Conservation (phyloP, 331 rosid species). For the Saraca asoca region DNA sequence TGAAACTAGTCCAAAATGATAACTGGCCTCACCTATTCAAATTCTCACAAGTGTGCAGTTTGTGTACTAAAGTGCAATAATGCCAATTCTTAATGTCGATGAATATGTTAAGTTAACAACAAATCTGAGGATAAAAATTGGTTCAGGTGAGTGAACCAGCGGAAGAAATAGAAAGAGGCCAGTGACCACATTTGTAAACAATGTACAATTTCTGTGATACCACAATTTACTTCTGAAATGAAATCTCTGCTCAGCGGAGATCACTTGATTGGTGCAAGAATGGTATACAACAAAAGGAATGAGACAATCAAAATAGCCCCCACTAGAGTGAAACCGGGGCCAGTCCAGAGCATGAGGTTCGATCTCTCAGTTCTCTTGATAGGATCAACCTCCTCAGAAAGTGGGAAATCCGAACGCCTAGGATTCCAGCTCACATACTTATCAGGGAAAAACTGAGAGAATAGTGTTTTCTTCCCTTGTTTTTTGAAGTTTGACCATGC, state of each 20-base stretch:
- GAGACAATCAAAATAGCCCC: constrained; percentile 76
- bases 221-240: constrained; percentile 11
- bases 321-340: constrained; percentile 77
- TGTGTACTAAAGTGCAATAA: not conserved
- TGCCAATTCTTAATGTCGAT: not conserved
- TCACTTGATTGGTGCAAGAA: constrained; percentile 73
- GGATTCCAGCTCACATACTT: constrained; percentile 95
- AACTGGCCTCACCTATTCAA: no score
- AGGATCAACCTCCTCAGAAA: constrained; percentile 90
- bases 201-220: constrained; percentile 32
- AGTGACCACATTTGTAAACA: constrained; percentile 23
- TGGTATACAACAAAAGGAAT: constrained; percentile 76
- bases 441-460: constrained; percentile 66
- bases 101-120: not conserved
- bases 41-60: no score
- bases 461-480: constrained; percentile 64
- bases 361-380: constrained; percentile 89
- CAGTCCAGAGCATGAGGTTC: constrained; percentile 76
- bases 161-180: constrained; percentile 15
- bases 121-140: not conserved
- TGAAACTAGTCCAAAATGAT: no score
- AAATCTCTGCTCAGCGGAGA: not conserved
- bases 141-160: constrained; percentile 13
- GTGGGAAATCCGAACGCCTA: constrained; percentile 62
- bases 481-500: constrained; percentile 84